Evolutionary conservation across 2,329 filamentous ascomycete genomes (phyloP).

Genomic region (Lecanicillium sp.): DNA sequence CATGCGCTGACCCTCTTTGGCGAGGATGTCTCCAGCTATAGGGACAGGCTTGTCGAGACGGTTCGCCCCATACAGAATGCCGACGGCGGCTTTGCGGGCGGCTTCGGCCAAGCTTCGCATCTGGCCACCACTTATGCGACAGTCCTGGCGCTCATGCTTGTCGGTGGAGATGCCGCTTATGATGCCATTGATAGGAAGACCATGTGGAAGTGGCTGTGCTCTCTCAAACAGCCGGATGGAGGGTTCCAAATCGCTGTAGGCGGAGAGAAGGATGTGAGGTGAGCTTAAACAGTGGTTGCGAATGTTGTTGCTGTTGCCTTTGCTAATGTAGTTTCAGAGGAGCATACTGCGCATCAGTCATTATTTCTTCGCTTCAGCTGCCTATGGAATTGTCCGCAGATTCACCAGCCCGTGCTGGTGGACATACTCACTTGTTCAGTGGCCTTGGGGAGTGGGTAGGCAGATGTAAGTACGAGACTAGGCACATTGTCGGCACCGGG

Average conservation of each 20-base stretch:
- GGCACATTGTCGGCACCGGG: not conserved
- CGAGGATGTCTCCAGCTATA: conserved; percentile 62
- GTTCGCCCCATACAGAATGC: conserved; percentile 75
- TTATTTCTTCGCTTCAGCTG: conserved; percentile 75
- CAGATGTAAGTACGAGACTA: conserved; percentile 52
- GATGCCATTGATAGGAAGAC: conserved; percentile 69
- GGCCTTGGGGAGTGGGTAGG: conserved; percentile 73
- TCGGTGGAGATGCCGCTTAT: conserved; percentile 68
- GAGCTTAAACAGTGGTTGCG: conserved; percentile 23
- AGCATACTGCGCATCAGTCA: conserved; percentile 82
- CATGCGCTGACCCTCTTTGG: conserved; percentile 69
- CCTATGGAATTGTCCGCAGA: conserved; percentile 71
- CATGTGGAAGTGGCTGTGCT: conserved; percentile 88
- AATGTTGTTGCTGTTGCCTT: conserved; percentile 12
- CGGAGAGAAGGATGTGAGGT: conserved; percentile 90
- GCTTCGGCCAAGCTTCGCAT: conserved; percentile 85
- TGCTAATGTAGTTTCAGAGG: conserved; percentile 45
- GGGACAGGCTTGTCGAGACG: conserved; percentile 64
- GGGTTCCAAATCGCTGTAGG: conserved; percentile 83
- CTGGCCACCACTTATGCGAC: conserved; percentile 83
- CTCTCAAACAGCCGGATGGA: conserved; percentile 77
- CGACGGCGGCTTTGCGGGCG: conserved; percentile 82
- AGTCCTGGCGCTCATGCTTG: conserved; percentile 68
- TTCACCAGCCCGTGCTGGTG: conserved; percentile 57
- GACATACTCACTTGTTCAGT: conserved; percentile 58